Evolutionary conservation across 805 yeast genomes (phyloP).

Genomic region (Allodekkera sacchari): DNA sequence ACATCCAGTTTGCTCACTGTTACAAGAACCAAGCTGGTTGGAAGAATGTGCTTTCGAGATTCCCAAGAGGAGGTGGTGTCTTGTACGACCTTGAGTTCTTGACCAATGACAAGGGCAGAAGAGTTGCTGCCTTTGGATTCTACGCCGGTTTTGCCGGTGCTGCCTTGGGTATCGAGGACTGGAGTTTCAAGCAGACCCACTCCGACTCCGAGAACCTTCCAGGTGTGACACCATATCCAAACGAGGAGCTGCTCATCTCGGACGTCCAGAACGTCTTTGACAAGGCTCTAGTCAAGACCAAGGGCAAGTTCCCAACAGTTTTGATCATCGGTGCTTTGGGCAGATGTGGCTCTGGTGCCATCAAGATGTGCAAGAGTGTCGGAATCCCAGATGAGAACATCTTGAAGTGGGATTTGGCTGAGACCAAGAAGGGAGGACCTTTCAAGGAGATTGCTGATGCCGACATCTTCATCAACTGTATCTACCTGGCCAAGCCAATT

Average conservation of each 20-base stretch:
- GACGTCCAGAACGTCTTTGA: conserved; percentile 57
- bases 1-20: conserved; percentile 98
- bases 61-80: conserved; percentile 85
- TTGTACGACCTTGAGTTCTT: conserved; percentile 92
- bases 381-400: conserved; percentile 86
- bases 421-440: conserved; percentile 96
- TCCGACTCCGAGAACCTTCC: conserved; percentile 61
- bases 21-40: conserved; percentile 97
- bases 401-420: conserved; percentile 93
- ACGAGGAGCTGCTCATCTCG: conserved; percentile 65
- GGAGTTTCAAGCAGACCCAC: conserved; percentile 86
- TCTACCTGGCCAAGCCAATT: conserved; percentile 86
- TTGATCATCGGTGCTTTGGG: conserved; percentile 96
- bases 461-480: conserved; percentile 93
- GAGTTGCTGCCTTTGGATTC: conserved; percentile 99
- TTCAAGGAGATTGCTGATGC: conserved; percentile 82
- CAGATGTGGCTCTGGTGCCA: conserved; percentile 97
- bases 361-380: conserved; percentile 68
- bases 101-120: conserved; percentile 90
- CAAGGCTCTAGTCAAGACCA: conserved; percentile 47
- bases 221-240: conserved; percentile 74
- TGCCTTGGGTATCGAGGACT: conserved; percentile 87
- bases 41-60: conserved; percentile 83
- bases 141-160: conserved; percentile 99
- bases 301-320: conserved; percentile 66